phyloP scores from a whole-genome alignment of 2,329 filamentous ascomycete genomes.

The Fusarium haematococcum region DNA sequence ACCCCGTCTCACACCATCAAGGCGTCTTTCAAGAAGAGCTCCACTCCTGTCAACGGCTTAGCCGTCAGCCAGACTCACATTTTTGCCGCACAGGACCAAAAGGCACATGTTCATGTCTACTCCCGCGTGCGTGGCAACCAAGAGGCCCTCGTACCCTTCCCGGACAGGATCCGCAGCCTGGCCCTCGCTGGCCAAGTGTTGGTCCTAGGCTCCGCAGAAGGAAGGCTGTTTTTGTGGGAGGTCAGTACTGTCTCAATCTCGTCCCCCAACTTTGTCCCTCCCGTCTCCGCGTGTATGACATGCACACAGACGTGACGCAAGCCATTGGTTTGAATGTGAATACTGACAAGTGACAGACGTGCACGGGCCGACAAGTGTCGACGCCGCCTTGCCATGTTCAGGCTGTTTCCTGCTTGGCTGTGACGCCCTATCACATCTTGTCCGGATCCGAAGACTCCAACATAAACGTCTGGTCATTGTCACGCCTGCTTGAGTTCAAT shows the following conservation, averaged over 20 bases:
- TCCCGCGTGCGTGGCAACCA: conserved; percentile 85
- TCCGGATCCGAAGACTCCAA: conserved; percentile 89
- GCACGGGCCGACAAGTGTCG: conserved; percentile 80
- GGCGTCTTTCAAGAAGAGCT: conserved; percentile 90
- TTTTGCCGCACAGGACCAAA: conserved; percentile 91
- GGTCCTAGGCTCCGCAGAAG: conserved; percentile 84
- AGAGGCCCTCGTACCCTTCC: conserved; percentile 88
- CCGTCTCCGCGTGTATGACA: conserved; percentile 26
- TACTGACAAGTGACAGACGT: conserved; percentile 63
- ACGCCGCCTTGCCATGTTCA: conserved; percentile 85
- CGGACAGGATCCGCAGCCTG: conserved; percentile 85
- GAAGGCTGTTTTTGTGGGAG: conserved; percentile 93
- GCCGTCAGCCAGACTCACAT: conserved; percentile 85
- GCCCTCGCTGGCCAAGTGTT: conserved; percentile 79
- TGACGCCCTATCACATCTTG: conserved; percentile 78
- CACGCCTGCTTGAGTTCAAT: conserved; percentile 74
- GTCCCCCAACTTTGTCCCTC: conserved; percentile 28
- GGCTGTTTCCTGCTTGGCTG: conserved; percentile 79
- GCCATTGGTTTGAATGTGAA: conserved; percentile 17
- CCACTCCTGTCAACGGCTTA: conserved; percentile 80
- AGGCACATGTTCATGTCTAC: conserved; percentile 94
- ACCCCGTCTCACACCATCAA: conserved; percentile 82
- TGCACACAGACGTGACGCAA: conserved; percentile 19
- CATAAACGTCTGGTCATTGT: conserved; percentile 90
- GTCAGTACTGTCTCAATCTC: conserved; percentile 58